Conservation (phyloP, 306 rosid species). For the Vigna radiata region DNA sequence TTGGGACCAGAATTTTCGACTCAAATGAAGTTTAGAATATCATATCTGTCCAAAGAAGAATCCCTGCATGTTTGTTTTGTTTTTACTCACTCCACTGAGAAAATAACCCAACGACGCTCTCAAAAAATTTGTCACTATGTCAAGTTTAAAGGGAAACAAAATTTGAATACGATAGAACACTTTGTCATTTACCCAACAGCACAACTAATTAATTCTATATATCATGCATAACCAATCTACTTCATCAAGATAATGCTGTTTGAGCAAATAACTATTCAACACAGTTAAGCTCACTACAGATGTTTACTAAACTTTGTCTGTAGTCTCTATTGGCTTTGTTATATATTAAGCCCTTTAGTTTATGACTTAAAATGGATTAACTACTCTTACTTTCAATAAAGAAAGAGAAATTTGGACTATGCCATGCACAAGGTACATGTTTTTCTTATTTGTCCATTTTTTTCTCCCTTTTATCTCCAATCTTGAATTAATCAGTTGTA, state of each 20-base stretch:
- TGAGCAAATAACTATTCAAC: constrained; percentile 17
- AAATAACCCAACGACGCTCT: constrained; percentile 32
- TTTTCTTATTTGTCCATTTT: too few relatives aligned
- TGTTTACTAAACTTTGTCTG: constrained; percentile 12
- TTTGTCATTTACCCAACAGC: constrained; percentile 33
- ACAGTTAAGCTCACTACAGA: not conserved
- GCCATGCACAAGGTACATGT: not conserved
- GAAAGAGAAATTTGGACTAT: not conserved
- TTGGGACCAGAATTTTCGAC: constrained; percentile 49
- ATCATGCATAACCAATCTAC: constrained; percentile 14
- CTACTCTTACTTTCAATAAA: not conserved
- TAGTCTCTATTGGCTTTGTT: constrained; percentile 13
- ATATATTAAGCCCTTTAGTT: not conserved
- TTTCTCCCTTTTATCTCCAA: not conserved
- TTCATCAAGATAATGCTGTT: constrained; percentile 28
- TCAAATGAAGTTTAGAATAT: constrained; percentile 42
- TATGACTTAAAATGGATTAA: not conserved
- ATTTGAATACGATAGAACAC: constrained; percentile 19
- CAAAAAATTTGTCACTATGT: constrained; percentile 23
- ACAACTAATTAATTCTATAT: not conserved
- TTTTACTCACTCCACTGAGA: constrained; percentile 35
- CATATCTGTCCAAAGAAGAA: constrained; percentile 57
- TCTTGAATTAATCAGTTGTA: not conserved
- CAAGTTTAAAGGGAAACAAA: not conserved
- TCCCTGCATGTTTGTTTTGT: constrained; percentile 50